A percentile compares a stretch with the other conserved stretches of the same genome.
Conservation (phyloP, 768 basidiomycete species). For the Crucibulum laeve region DNA sequence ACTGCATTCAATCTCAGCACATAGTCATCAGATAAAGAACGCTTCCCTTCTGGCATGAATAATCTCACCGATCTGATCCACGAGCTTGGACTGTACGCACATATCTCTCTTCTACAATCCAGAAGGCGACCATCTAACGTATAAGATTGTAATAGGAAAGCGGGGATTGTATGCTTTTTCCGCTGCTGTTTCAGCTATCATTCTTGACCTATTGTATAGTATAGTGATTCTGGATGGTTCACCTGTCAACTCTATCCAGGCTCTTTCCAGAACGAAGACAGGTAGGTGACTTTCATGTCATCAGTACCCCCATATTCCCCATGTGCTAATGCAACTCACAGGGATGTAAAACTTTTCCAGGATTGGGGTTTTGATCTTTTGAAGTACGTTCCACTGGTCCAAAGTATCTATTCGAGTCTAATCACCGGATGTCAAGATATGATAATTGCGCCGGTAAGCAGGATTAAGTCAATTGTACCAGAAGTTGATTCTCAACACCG, state of each 20-base stretch:
- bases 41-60: slow-evolving; percentile 56
- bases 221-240: slow-evolving; percentile 61
- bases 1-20: not conserved
- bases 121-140: not conserved
- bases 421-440: slow-evolving; percentile 31
- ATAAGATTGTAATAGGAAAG: slow-evolving; percentile 22
- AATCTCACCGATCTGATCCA: slow-evolving; percentile 53
- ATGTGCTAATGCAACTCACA: slow-evolving; percentile 10
- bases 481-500: slow-evolving; percentile 2
- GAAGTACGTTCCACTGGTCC: slow-evolving; percentile 36
- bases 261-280: slow-evolving; percentile 58
- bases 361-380: slow-evolving; percentile 66
- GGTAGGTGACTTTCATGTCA: slow-evolving; percentile 22
- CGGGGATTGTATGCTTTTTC: slow-evolving; percentile 32
- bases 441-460: slow-evolving; percentile 55
- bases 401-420: not conserved
- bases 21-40: slow-evolving; percentile 32
- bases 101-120: not conserved
- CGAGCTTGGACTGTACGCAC: slow-evolving; percentile 47
- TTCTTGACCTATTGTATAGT: slow-evolving; percentile 23
- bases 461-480: too few species aligned
- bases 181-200: not conserved
- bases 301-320: not conserved
- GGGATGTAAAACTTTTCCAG: slow-evolving; percentile 54
- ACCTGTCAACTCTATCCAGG: slow-evolving; percentile 68